Evolutionary conservation across 2,329 filamentous ascomycete genomes (phyloP), one percentile per base, ranked within the genome.

Genomic region (Fusarium sororula): DNA sequence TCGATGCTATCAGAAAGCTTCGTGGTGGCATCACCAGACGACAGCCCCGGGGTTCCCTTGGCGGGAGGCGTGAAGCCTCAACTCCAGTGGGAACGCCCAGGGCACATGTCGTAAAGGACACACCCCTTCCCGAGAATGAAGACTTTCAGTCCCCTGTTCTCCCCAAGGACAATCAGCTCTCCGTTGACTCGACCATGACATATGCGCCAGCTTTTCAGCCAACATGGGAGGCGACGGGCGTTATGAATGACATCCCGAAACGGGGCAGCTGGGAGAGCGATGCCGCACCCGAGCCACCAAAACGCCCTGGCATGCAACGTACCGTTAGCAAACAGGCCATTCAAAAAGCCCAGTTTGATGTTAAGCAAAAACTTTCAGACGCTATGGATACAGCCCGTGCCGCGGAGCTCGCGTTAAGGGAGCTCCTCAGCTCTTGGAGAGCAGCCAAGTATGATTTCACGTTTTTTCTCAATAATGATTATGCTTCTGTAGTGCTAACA

Each of bases 1-100:
- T 98, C 66, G 94, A 96, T 13, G 94, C 94, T 82, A 98, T 98
- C 78, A 89, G 90, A 75, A 94, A 93, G 82, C 85, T 97, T 78
- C 90, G 96, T 60, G 94, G 94, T 50, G 89, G 90, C 70, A 97
- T 98, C 82, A 98, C 96, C 32, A 88, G 96, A 73, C 89, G 96
- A 68, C 94, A 98, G 80, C 91, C 94, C 5, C 90, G 94, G 77
- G 90, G 88, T 64, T 91, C 91, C 4, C 83, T 89, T 20, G 84
- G 87, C 28, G 89, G 87, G 67, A 88, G 90, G 67, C 78, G 82
- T 56, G 90, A 92, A 62, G 86, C 85, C 42, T 91, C 90, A n/a
- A 91, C 90, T 22, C 89, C 89, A 9, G 82, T 83, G 4, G 84
- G 84, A 32, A 91, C 85, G 51, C 88, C 86, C 62, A 86, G 80